Evolutionary conservation across 805 yeast genomes (phyloP).

Genomic region (Starmera caribaea): DNA sequence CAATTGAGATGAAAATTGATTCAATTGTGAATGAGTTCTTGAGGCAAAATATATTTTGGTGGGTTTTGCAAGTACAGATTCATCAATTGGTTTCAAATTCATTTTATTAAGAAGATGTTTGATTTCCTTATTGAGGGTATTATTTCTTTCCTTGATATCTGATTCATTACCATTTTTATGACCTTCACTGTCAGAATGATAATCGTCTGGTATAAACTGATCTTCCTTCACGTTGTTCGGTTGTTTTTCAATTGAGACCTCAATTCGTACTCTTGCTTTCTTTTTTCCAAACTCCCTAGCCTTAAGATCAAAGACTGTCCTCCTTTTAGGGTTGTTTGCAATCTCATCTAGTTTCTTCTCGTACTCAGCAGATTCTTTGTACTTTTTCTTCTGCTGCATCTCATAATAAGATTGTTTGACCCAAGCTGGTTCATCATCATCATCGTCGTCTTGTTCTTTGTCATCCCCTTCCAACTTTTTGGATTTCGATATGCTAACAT

Average conservation of each 20-base stretch:
- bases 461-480: constrained; percentile 1
- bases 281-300: constrained; percentile 1
- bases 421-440: constrained; percentile 66
- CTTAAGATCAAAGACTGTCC: constrained; percentile 5
- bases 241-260: constrained; percentile 18
- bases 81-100: constrained; percentile 14
- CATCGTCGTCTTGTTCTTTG: constrained; percentile 25
- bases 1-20: constrained; percentile 71
- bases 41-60: constrained; percentile 62
- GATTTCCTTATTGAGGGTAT: constrained; percentile 36
- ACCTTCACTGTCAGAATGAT: constrained; percentile 19
- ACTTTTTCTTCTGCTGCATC: constrained; percentile 15
- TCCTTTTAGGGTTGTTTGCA: constrained; percentile 8
- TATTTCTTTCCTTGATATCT: constrained; percentile 18
- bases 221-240: constrained; percentile 19
- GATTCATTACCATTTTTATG: constrained; percentile 3
- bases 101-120: constrained; percentile 35
- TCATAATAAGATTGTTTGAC: constrained; percentile 33
- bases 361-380: constrained; percentile 20
- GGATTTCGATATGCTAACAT: neutral
- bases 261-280: constrained; percentile 13
- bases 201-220: constrained; percentile 31
- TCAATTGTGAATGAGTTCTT: constrained; percentile 83
- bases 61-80: constrained; percentile 20
- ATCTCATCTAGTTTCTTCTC: constrained; percentile 25